Conservation (phyloP, 177 flowering plant species). For the Vitis hybrid region DNA sequence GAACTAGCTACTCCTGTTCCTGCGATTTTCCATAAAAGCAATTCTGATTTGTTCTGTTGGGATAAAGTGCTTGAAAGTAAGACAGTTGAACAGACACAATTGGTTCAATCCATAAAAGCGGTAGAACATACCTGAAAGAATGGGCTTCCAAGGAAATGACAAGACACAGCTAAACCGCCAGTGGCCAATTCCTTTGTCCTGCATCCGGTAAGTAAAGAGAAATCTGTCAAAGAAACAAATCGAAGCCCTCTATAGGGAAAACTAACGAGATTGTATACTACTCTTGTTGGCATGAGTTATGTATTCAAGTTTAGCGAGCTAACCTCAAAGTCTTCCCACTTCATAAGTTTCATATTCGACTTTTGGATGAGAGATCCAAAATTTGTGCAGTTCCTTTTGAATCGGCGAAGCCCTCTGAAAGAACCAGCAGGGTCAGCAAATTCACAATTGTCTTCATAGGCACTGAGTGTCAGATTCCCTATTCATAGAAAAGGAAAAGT, state of each 20-base stretch:
- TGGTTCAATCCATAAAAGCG: too few species aligned
- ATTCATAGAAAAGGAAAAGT: conserved; percentile 1
- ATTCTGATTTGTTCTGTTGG: too few species aligned
- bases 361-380: conserved; percentile 77
- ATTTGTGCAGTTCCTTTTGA: conserved; percentile 87
- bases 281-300: not conserved
- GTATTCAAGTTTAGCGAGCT: not conserved
- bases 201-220: conserved; percentile 7
- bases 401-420: conserved; percentile 77
- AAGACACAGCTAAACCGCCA: conserved; percentile 87
- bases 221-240: not conserved
- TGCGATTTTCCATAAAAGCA: too few species aligned
- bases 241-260: not conserved
- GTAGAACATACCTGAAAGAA: conserved; percentile 73
- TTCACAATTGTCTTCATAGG: conserved; percentile 86
- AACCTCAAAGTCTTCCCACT: conserved; percentile 92
- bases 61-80: too few species aligned
- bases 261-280: not conserved
- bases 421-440: conserved; percentile 99
- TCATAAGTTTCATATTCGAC: conserved; percentile 85
- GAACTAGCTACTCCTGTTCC: too few species aligned
- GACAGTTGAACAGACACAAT: too few species aligned
- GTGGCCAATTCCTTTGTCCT: conserved; percentile 90
- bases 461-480: conserved; percentile 77
- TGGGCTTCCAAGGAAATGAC: conserved; percentile 92